Conservation (phyloP, 1,284 basidiomycete species). For the Sporisorium reilianum region DNA sequence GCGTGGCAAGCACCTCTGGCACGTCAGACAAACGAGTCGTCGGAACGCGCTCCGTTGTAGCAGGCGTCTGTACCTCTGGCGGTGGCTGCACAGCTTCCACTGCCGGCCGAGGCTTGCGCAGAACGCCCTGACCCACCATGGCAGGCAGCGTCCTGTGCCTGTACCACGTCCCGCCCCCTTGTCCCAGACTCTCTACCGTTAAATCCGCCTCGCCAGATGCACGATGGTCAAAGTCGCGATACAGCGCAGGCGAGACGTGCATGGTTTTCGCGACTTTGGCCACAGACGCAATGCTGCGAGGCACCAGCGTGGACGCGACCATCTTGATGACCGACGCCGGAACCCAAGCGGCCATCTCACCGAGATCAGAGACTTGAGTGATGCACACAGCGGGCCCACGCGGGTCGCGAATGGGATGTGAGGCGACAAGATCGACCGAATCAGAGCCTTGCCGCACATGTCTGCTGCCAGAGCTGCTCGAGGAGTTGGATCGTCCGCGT, state of each 20-base stretch:
- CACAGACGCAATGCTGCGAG: conserved; percentile 53
- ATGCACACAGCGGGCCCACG: conserved; percentile 48
- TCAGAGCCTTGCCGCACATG: conserved; percentile 18
- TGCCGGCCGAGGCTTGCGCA: conserved; percentile 14
- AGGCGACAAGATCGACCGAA: not conserved
- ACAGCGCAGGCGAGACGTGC: conserved; percentile 39
- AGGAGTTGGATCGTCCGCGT: conserved; percentile 27
- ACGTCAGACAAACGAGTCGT: conserved; percentile 17
- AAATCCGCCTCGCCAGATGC: not conserved
- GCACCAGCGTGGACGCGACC: conserved; percentile 61
- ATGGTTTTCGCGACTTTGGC: conserved; percentile 55
- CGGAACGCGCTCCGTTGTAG: conserved; percentile 1
- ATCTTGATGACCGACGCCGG: conserved; percentile 59
- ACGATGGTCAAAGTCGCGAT: conserved; percentile 19
- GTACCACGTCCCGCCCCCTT: conserved; percentile 36
- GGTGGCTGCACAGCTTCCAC: not conserved
- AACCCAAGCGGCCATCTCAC: conserved; percentile 61
- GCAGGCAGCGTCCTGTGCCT: conserved; percentile 34
- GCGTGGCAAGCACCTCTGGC: conserved; percentile 8
- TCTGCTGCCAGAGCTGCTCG: conserved; percentile 25
- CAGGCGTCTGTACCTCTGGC: not conserved
- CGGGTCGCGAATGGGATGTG: conserved; percentile 25
- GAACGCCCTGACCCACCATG: conserved; percentile 39
- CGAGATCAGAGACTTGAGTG: conserved; percentile 62
- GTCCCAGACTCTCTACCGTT: conserved; percentile 21